Evolutionary conservation across 1,284 basidiomycete species (phyloP).

Genomic region (Cutaneotrichosporon curvatum): DNA sequence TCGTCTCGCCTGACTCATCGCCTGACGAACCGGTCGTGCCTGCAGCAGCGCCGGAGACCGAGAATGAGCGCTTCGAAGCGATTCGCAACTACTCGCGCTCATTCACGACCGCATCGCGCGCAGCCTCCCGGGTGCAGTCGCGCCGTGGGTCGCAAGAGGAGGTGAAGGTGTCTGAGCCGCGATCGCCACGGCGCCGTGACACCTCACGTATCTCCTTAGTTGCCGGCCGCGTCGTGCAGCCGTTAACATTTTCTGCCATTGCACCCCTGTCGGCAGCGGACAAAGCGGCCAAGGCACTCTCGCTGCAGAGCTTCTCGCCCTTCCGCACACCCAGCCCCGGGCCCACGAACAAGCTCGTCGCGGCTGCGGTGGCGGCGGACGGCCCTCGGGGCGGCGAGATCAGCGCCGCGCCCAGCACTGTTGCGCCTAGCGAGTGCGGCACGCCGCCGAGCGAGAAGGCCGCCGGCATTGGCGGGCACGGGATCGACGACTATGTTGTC

Average conservation of each 20-base stretch:
- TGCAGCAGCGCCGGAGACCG: slow-evolving; percentile 3
- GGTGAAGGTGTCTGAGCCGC: slow-evolving; percentile 17
- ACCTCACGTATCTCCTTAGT: slow-evolving; percentile 41
- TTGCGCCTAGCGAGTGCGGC: slow-evolving; percentile 35
- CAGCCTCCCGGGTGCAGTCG: slow-evolving; percentile 6
- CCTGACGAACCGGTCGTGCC: background rate
- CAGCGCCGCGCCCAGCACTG: slow-evolving; percentile 39
- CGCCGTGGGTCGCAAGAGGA: slow-evolving; percentile 8
- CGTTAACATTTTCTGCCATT: slow-evolving; percentile 35
- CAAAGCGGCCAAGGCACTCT: background rate
- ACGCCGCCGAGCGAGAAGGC: slow-evolving; percentile 38
- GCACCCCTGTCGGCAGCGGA: slow-evolving; percentile 31
- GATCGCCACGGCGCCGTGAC: slow-evolving; percentile 39
- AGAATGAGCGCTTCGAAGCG: slow-evolving; percentile 24
- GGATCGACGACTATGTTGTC: slow-evolving; percentile 54
- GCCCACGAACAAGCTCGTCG: too few relatives aligned
- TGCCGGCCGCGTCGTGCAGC: slow-evolving; percentile 42
- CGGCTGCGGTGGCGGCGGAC: slow-evolving; percentile 11
- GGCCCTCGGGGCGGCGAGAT: slow-evolving; percentile 17
- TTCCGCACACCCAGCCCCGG: slow-evolving; percentile 21
- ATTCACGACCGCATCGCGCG: slow-evolving; percentile 1
- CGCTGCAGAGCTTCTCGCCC: slow-evolving; percentile 42
- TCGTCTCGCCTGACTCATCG: slow-evolving; percentile 8
- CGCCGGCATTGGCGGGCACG: slow-evolving; percentile 41
- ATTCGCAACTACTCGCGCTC: slow-evolving; percentile 32